Percentiles rank a stretch among this genome's conserved stretches.
Conservation (phyloP, 352 stramenopile genomes). For the Phytophthora aleatoria region DNA sequence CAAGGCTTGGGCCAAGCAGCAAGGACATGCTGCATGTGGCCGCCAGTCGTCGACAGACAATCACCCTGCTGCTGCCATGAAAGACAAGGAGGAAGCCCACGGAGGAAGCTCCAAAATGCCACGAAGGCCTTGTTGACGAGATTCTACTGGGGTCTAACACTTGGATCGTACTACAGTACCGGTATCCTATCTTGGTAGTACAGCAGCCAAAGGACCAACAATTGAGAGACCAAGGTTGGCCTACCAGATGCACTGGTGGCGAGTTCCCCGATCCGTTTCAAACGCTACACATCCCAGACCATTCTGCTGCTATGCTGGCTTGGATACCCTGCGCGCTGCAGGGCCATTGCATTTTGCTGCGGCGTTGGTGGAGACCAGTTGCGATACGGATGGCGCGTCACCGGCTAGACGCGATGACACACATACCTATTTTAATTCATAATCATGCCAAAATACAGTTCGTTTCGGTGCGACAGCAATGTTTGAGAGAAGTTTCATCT, state of each 20-base stretch:
- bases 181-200: neutral
- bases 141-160: neutral
- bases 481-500: too few relatives aligned
- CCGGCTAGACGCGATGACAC: neutral
- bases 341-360: neutral
- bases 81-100: neutral
- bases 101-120: neutral
- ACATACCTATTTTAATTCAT: too few relatives aligned
- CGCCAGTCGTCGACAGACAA: neutral
- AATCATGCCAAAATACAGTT: too few relatives aligned
- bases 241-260: neutral
- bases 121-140: neutral
- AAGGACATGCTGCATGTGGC: slow-evolving; percentile 3
- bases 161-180: too few relatives aligned
- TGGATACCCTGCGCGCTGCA: neutral
- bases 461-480: too few relatives aligned
- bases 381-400: neutral
- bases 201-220: neutral
- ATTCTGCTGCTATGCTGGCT: neutral
- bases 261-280: slow-evolving; percentile 5
- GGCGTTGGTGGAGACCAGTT: neutral
- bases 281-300: neutral
- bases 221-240: neutral
- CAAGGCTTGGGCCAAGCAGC: neutral
- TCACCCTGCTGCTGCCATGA: neutral